Conservation (phyloP, 208 protist species). For the Willaertia magna region DNA sequence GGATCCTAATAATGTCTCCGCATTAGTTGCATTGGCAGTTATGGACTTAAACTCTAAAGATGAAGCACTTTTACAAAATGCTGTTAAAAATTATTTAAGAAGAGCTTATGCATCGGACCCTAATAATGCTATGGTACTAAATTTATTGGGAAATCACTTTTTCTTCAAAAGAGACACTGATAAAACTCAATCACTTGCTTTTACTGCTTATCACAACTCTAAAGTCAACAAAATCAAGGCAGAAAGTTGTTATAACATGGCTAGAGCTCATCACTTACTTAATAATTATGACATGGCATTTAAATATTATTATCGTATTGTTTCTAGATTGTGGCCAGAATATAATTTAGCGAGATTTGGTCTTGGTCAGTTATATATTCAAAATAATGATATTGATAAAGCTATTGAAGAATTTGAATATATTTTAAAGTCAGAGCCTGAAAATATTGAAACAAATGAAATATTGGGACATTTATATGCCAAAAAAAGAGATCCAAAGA, state of each 20-base stretch:
- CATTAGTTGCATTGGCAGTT: constrained; percentile 29
- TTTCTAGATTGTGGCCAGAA: background rate
- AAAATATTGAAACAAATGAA: constrained; percentile 38
- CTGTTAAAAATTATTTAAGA: background rate
- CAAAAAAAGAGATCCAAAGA: background rate
- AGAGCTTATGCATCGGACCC: constrained; percentile 28
- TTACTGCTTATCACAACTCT: constrained; percentile 23
- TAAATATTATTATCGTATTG: constrained; percentile 1
- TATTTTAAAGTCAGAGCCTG: constrained; percentile 26
- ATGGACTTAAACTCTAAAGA: constrained; percentile 27
- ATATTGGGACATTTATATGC: constrained; percentile 10
- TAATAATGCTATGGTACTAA: constrained; percentile 32
- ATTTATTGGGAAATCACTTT: constrained; percentile 39
- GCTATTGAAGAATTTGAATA: constrained; percentile 30
- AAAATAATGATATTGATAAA: constrained; percentile 27
- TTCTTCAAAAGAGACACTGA: constrained; percentile 24
- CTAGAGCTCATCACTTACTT: constrained; percentile 19
- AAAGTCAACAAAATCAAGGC: constrained; percentile 25
- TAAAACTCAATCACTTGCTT: constrained; percentile 4
- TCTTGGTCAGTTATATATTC: constrained; percentile 24
- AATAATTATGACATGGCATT: constrained; percentile 27
- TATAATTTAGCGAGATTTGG: constrained; percentile 29
- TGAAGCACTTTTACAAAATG: background rate
- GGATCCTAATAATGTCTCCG: constrained; percentile 29
- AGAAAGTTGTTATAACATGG: constrained; percentile 32